phyloP scores from a whole-genome alignment of 257 asterid species.

The Gardenia jasminoides region DNA sequence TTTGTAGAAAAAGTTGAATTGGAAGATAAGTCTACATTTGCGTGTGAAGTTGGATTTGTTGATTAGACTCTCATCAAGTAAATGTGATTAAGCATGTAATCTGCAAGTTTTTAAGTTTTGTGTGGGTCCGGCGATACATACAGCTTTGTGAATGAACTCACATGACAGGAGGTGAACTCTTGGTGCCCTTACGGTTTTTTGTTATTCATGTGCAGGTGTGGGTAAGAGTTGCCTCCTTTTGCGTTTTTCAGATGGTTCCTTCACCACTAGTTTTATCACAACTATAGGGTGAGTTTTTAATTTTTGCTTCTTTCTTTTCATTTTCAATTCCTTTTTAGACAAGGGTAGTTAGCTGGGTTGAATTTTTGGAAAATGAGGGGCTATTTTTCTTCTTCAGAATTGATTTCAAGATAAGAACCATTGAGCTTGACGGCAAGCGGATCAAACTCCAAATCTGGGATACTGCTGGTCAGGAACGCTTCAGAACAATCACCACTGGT shows the following conservation, averaged over 20 bases:
- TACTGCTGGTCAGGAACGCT: conserved; percentile 46
- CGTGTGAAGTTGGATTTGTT: not conserved
- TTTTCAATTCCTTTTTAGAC: not conserved
- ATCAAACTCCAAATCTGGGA: conserved; percentile 48
- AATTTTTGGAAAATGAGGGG: not conserved
- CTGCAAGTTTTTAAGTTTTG: not conserved
- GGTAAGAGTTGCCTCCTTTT: conserved; percentile 48
- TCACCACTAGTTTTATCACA: conserved; percentile 41
- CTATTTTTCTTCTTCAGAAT: conserved; percentile 16
- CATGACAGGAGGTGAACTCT: not conserved
- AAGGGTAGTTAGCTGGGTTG: not conserved
- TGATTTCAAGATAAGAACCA: conserved; percentile 39
- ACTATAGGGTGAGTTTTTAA: conserved; percentile 35
- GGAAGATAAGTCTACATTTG: not conserved
- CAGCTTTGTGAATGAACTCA: not conserved
- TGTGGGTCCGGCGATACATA: not conserved
- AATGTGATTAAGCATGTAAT: not conserved
- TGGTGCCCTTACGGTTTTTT: not conserved
- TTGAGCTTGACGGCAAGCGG: conserved; percentile 42
- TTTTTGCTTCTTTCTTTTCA: not conserved
- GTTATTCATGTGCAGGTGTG: conserved; percentile 26
- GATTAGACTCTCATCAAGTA: not conserved
- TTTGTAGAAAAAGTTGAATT: not conserved
- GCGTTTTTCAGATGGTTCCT: conserved; percentile 47
- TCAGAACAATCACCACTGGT: conserved; percentile 46